Conservation (phyloP, 176 grass and related monocot species). For the Neostapfia colusana region DNA sequence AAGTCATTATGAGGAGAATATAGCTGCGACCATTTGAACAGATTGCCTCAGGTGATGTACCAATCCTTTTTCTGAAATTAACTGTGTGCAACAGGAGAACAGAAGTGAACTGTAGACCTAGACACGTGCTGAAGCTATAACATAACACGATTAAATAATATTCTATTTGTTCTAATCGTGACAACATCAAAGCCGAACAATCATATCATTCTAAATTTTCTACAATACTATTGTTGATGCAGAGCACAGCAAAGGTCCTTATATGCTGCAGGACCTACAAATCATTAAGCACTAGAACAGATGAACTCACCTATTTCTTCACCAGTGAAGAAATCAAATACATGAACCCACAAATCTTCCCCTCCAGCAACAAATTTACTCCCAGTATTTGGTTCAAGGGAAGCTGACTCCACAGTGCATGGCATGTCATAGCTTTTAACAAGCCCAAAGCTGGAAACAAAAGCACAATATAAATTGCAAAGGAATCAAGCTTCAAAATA, state of each 20-base stretch:
- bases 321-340: conserved; percentile 92
- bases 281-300: background rate
- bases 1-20: background rate
- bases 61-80: background rate
- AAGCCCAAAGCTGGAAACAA: conserved; percentile 75
- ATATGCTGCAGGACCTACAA: no score
- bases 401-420: conserved; percentile 90
- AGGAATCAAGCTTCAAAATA: background rate
- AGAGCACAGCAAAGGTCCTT: background rate
- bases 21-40: background rate
- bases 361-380: conserved; percentile 90
- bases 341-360: conserved; percentile 95
- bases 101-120: background rate
- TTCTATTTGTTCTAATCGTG: background rate
- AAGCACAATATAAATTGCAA: conserved; percentile 16
- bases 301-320: conserved; percentile 84
- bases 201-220: background rate
- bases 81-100: background rate
- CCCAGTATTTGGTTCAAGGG: conserved; percentile 84
- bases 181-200: background rate
- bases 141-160: background rate
- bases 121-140: background rate
- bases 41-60: background rate
- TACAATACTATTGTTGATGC: background rate
- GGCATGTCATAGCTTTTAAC: conserved; percentile 98